Base-by-base conservation (phyloP, 2,329 filamentous ascomycete genomes). In the Aureobasidium uvarum region DNA sequence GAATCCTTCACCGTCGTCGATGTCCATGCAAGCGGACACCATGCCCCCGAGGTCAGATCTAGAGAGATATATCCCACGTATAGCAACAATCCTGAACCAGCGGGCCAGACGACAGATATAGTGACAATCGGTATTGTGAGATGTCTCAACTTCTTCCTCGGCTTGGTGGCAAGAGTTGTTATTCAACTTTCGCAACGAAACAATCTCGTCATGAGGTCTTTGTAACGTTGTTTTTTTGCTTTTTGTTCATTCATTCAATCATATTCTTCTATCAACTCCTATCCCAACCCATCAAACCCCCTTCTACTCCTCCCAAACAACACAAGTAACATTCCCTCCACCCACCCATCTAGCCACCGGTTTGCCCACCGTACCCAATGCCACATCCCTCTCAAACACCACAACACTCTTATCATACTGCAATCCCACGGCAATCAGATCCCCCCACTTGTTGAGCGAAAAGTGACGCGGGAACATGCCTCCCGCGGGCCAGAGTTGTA, bases 381-480 rank as follows among this genome's bases (percentile, higher is more conserved):
- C 68, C 1, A 81, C 77, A 75, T 92, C 82, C 6, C 90, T 80
- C 70, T 78, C 74, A 55, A 89, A 83, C 58, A 93, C 75, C 7
- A 83, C 84, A 1, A 91, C 84, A 36, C 82, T 84, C 38, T 81
- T 78, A 59, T 85, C 85, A 18, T 77, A 76, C 76, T 92, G 88
- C 68, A 89, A 80, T 0, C 83, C 88, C 33, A 91, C 84, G 1
- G 87, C 89, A 3, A 91, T 77, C 66, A 88, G 76, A 64, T 81
- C 81, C 1, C 89, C 89, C 13, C 81, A 83, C 67, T 81, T 81
- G 74, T 89, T 92, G 65, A 91, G 76, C 59, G 82, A 83, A 74
- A 91, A 89, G 46, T 89, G 87, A 25, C 90, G 82, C 0, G 90
- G 90, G 64, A 81, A 83, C 8, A 77, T 74, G 2, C 90, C 90